Percentiles rank a stretch among this genome's conserved stretches.
phyloP scores from a whole-genome alignment of 2,329 filamentous ascomycete species.

The Trichoderma aggressivum region DNA sequence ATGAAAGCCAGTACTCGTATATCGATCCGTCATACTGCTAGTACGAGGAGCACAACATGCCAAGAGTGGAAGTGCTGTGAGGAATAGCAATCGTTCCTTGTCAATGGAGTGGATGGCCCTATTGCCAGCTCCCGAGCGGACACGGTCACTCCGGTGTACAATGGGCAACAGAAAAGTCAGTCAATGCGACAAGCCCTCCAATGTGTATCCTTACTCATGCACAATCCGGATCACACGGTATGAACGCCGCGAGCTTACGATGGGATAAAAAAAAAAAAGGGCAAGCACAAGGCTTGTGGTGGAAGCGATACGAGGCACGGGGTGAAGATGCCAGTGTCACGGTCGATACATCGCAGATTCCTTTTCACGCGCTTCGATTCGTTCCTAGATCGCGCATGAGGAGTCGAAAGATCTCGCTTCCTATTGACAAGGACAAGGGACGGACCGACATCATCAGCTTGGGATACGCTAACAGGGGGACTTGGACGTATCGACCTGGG shows the following conservation, averaged over 20 bases:
- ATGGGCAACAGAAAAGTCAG: background rate
- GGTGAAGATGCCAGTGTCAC: background rate
- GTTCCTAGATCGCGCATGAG: slow-evolving; percentile 18
- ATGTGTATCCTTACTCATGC: background rate
- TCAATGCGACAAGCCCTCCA: background rate
- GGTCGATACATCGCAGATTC: background rate
- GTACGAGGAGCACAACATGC: background rate
- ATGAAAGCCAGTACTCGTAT: background rate
- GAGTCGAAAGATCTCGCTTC: slow-evolving; percentile 18
- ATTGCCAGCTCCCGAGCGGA: background rate
- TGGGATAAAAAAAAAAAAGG: background rate
- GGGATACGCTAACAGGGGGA: background rate
- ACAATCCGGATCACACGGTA: background rate
- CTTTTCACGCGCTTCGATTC: slow-evolving; percentile 1
- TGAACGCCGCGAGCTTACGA: background rate
- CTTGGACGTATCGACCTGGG: background rate
- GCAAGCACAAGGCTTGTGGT: background rate
- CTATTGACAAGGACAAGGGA: slow-evolving; percentile 18
- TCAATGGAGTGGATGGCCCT: background rate
- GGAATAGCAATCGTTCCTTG: background rate
- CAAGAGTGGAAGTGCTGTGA: background rate
- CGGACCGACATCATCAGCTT: slow-evolving; percentile 12
- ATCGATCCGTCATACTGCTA: background rate
- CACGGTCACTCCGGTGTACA: background rate
- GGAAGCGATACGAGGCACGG: background rate